These are phyloP conservation scores for Pleurotus sapidus DNA, from an alignment of 768 basidiomycete species.

Conservation along the genomic window DNA sequence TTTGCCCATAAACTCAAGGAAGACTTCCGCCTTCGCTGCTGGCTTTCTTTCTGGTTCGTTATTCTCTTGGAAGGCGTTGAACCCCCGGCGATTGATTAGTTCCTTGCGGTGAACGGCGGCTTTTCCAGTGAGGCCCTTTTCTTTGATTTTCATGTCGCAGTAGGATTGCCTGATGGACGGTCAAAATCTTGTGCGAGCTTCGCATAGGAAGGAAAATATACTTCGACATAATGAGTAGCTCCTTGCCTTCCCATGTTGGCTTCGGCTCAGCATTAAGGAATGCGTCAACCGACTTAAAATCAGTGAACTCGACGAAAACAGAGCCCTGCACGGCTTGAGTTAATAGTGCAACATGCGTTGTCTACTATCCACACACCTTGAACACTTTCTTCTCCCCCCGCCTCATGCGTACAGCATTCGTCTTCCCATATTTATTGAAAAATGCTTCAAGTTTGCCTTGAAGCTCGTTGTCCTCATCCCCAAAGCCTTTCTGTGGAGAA, in stretches of 20 bases:
- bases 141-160: constrained; percentile 94
- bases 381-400: constrained; percentile 81
- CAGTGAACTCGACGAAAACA: constrained; percentile 88
- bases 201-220: constrained; percentile 27
- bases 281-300: constrained; percentile 60
- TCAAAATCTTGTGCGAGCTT: too few species aligned
- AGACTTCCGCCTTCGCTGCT: constrained; percentile 48
- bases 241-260: constrained; percentile 73
- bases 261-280: constrained; percentile 84
- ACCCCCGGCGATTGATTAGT: constrained; percentile 50
- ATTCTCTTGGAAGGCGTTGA: constrained; percentile 69
- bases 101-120: constrained; percentile 61
- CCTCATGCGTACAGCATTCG: constrained; percentile 86
- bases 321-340: constrained; percentile 55
- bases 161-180: constrained; percentile 62
- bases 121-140: constrained; percentile 83
- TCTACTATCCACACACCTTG: constrained; percentile 55
- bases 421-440: constrained; percentile 73
- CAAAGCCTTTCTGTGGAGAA: constrained; percentile 81
- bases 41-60: constrained; percentile 14
- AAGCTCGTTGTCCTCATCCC: constrained; percentile 56
- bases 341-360: neutral
- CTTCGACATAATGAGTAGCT: constrained; percentile 88
- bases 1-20: constrained; percentile 72
- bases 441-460: constrained; percentile 78